Percentiles rank a stretch among this genome's conserved stretches.
These are phyloP conservation scores for Cajanus cajan DNA, from an alignment of 306 rosid species.

Conservation along the genomic window DNA sequence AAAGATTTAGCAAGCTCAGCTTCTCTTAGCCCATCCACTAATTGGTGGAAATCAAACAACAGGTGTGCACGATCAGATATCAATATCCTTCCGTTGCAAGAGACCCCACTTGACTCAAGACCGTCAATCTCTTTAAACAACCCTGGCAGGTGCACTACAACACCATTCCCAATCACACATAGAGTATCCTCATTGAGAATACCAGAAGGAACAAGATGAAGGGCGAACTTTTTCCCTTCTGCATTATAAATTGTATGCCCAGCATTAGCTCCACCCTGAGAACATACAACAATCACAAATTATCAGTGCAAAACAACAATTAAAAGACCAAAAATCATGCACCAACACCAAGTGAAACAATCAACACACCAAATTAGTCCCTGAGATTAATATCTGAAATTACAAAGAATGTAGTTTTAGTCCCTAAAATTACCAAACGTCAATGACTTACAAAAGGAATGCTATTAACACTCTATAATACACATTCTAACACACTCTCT, in stretches of 20 bases:
- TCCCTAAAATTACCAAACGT: background rate
- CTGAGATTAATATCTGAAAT: background rate
- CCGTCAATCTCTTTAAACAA: slow-evolving; percentile 83
- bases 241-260: slow-evolving; percentile 94
- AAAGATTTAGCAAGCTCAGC: slow-evolving; percentile 87
- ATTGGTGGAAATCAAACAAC: slow-evolving; percentile 91
- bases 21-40: slow-evolving; percentile 90
- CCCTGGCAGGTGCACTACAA: slow-evolving; percentile 89
- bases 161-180: slow-evolving; percentile 95
- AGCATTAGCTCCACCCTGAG: slow-evolving; percentile 96
- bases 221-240: slow-evolving; percentile 96
- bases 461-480: too few relatives aligned
- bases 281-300: background rate
- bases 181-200: slow-evolving; percentile 86
- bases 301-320: slow-evolving; percentile 9
- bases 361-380: background rate
- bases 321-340: background rate
- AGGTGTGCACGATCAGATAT: slow-evolving; percentile 92
- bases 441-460: background rate
- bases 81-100: slow-evolving; percentile 89
- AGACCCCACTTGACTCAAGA: slow-evolving; percentile 74
- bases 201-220: slow-evolving; percentile 95
- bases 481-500: background rate
- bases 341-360: background rate
- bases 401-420: background rate